A percentile compares a stretch with the other conserved stretches of the same genome.
Conservation (phyloP, 129 eudicot species). For the Flaveria sonorensis region DNA sequence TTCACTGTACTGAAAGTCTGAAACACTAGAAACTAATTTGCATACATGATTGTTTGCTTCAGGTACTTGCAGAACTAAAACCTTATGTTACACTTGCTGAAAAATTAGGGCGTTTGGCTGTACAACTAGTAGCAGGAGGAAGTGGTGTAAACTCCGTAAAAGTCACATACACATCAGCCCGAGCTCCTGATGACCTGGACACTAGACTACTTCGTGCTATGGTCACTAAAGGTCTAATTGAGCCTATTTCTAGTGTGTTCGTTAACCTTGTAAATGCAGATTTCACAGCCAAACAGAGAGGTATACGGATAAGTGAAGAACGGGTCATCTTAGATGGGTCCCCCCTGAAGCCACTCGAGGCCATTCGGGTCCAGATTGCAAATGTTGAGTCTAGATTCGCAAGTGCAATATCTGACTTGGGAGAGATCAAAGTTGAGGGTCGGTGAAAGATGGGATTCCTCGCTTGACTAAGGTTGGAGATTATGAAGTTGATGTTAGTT, state of each 20-base stretch:
- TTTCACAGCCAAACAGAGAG: constrained; percentile 84
- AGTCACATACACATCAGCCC: constrained; percentile 72
- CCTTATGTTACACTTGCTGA: constrained; percentile 84
- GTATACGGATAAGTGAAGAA: constrained; percentile 68
- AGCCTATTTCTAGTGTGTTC: constrained; percentile 70
- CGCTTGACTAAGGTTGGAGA: constrained; percentile 79
- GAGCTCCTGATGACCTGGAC: constrained; percentile 96
- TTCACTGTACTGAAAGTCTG: neutral
- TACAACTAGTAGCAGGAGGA: constrained; percentile 87
- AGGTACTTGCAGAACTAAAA: constrained; percentile 81
- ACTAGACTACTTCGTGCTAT: constrained; percentile 88
- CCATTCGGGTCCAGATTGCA: constrained; percentile 77
- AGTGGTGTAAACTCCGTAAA: constrained; percentile 78
- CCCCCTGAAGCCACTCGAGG: constrained; percentile 77
- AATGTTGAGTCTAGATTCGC: constrained; percentile 80
- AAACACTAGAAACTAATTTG: neutral
- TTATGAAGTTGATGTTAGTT: constrained; percentile 85
- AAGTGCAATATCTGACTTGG: constrained; percentile 72
- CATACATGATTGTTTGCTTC: constrained; percentile 10
- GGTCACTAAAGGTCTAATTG: constrained; percentile 86
- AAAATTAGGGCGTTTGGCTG: constrained; percentile 90
- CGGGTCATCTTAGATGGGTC: constrained; percentile 69
- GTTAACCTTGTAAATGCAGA: constrained; percentile 85
- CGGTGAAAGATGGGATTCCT: constrained; percentile 76
- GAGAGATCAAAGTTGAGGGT: constrained; percentile 80